These are phyloP conservation scores for Vigna radiata DNA, from an alignment of 306 rosid genomes.

Conservation along the genomic window DNA sequence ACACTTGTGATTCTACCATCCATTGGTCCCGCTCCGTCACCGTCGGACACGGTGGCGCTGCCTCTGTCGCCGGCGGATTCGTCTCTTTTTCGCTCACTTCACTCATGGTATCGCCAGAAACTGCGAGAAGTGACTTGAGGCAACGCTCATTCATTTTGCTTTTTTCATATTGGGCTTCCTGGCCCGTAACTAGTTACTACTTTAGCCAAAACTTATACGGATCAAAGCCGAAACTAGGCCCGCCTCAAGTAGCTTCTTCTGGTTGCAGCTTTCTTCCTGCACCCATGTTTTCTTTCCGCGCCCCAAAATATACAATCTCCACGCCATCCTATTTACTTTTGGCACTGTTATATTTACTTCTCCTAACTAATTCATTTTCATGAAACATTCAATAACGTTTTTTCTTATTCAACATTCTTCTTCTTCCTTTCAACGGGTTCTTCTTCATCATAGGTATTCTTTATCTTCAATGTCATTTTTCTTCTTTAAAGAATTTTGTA, in stretches of 20 bases:
- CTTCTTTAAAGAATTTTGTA: no score
- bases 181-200: background rate
- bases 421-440: no score
- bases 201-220: background rate
- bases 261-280: no score
- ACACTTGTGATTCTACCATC: conserved; percentile 63
- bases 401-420: no score
- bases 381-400: no score
- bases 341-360: no score
- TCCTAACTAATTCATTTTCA: no score
- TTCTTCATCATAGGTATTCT: no score
- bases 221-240: background rate
- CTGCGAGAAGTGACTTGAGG: background rate
- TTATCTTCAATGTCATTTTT: no score
- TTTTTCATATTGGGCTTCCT: background rate
- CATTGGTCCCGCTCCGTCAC: conserved; percentile 72
- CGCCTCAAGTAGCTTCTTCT: background rate
- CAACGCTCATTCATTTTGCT: background rate
- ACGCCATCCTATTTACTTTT: no score
- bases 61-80: conserved; percentile 44
- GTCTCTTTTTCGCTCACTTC: conserved; percentile 23
- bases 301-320: no score
- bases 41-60: conserved; percentile 45
- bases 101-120: conserved; percentile 2
- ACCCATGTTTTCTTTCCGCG: no score